These are phyloP conservation scores for Apiospora sp. DNA, from an alignment of 2,329 filamentous ascomycete species.

Conservation along the genomic window DNA sequence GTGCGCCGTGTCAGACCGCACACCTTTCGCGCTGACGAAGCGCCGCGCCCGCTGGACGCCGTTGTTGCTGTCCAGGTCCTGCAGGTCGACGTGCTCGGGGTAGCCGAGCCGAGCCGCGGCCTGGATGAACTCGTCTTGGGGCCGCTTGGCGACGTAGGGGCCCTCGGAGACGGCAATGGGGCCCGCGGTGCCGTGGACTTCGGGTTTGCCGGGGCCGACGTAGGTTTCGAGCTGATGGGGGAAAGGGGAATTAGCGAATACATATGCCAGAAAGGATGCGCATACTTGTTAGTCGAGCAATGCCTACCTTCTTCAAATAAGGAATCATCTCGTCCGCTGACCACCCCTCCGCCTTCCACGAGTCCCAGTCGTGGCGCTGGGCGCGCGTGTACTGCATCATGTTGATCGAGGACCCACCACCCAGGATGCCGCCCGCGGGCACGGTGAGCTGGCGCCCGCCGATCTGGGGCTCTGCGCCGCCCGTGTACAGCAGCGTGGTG, in stretches of 20 bases:
- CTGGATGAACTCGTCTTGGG: constrained; percentile 55
- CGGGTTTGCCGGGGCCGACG: constrained; percentile 45
- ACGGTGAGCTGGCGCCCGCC: constrained; percentile 53
- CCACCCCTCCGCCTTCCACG: constrained; percentile 42
- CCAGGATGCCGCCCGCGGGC: constrained; percentile 54
- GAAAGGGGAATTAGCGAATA: constrained; percentile 37
- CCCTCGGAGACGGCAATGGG: constrained; percentile 59
- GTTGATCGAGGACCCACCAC: constrained; percentile 61
- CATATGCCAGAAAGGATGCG: no score
- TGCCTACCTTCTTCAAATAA: constrained; percentile 58
- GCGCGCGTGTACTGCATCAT: constrained; percentile 53
- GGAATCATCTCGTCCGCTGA: constrained; percentile 50
- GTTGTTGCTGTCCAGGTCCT: constrained; percentile 52
- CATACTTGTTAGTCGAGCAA: no score
- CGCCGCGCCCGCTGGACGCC: constrained; percentile 42
- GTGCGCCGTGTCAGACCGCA: constrained; percentile 40
- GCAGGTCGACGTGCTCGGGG: constrained; percentile 56
- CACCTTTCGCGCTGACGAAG: constrained; percentile 38
- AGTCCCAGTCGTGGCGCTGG: constrained; percentile 44
- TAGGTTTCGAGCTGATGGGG: constrained; percentile 40
- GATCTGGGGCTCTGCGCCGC: constrained; percentile 44
- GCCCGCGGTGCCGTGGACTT: constrained; percentile 55
- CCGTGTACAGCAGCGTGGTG: constrained; percentile 55
- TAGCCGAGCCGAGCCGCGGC: constrained; percentile 55
- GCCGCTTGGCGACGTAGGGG: constrained; percentile 46